These are phyloP conservation scores for Tephrocybe sp. DNA, from an alignment of 768 basidiomycete species.

Conservation along the genomic window DNA sequence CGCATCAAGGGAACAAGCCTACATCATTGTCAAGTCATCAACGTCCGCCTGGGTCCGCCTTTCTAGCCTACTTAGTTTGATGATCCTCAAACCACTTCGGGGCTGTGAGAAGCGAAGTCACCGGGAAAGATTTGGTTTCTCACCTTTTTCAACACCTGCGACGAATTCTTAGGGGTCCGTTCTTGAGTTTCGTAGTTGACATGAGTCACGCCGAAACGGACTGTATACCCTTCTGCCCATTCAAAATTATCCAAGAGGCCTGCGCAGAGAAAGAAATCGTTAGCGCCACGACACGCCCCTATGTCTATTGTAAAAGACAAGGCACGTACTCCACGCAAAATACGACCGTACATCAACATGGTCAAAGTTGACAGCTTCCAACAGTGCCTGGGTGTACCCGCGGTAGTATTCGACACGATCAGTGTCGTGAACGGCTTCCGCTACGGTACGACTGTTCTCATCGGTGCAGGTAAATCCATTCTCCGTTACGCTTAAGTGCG, in stretches of 20 bases:
- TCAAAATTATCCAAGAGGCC: constrained; percentile 71
- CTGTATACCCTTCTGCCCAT: constrained; percentile 67
- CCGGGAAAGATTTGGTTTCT: background rate
- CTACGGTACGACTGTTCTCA: constrained; percentile 43
- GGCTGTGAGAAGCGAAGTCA: background rate
- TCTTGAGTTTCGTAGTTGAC: constrained; percentile 65
- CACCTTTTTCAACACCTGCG: constrained; percentile 43
- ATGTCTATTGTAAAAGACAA: no score
- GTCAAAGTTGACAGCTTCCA: constrained; percentile 53
- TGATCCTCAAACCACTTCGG: constrained; percentile 17
- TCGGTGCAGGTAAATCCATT: constrained; percentile 68
- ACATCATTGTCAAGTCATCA: no score
- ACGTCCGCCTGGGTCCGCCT: no score
- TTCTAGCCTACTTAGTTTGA: background rate
- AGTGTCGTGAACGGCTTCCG: constrained; percentile 49
- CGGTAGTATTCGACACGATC: constrained; percentile 64
- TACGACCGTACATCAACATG: constrained; percentile 57
- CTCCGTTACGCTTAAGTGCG: constrained; percentile 53
- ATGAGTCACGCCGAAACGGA: constrained; percentile 69
- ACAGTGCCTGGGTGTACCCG: constrained; percentile 49
- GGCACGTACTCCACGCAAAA: constrained; percentile 61
- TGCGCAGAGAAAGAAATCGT: constrained; percentile 18
- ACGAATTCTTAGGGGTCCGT: constrained; percentile 61
- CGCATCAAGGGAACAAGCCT: no score
- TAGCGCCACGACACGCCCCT: background rate